phyloP scores from a whole-genome alignment of 2,329 filamentous ascomycete genomes.

The Ilyonectria mors-panacis region DNA sequence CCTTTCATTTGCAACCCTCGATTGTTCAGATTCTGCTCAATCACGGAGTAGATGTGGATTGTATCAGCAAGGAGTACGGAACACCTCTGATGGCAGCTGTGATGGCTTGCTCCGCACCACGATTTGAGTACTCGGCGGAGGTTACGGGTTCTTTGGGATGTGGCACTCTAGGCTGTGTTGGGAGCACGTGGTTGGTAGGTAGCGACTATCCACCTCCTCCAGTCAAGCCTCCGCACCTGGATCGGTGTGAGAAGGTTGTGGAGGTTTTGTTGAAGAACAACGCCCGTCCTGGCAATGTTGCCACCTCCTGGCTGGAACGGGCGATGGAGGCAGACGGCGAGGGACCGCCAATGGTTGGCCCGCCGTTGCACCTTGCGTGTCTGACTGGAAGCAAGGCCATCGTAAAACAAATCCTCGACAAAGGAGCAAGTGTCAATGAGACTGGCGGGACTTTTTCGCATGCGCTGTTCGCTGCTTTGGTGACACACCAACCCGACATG shows the following conservation, averaged over 20 bases:
- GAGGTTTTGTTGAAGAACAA: not conserved
- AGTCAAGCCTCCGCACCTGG: not conserved
- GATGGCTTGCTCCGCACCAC: slow-evolving; percentile 10
- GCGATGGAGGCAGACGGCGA: no score
- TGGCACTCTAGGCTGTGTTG: not conserved
- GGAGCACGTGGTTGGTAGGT: not conserved
- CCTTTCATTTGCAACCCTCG: not conserved
- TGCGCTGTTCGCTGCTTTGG: not conserved
- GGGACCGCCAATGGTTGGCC: not conserved
- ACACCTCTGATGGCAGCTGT: slow-evolving; percentile 5
- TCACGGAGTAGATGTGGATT: not conserved
- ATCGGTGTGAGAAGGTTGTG: not conserved
- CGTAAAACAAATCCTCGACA: not conserved
- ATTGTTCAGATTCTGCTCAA: slow-evolving; percentile 13
- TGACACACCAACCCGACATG: not conserved
- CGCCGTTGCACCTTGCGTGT: slow-evolving; percentile 28
- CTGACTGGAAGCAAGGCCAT: slow-evolving; percentile 52
- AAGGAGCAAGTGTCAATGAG: not conserved
- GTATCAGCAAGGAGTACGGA: not conserved
- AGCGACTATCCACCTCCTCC: not conserved
- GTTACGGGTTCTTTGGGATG: no score
- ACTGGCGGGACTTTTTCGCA: slow-evolving; percentile 1
- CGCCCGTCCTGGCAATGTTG: no score
- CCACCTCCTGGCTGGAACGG: no score
- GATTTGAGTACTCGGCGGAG: not conserved